Conservation (phyloP, 2,329 filamentous ascomycete genomes). For the Lachnellula willkommii region DNA sequence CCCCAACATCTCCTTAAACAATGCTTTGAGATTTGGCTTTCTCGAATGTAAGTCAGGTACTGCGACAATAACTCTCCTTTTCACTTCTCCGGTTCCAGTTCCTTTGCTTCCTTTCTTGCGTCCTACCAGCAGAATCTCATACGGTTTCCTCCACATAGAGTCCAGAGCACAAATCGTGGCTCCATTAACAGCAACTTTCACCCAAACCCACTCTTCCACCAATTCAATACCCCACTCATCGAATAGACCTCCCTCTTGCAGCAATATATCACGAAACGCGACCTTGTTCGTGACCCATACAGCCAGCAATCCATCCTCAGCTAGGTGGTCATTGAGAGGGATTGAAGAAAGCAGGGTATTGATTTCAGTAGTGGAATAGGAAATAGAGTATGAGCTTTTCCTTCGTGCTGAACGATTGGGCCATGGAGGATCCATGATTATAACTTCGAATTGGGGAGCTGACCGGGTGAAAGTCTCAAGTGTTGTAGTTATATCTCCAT, state of each 20-base stretch:
- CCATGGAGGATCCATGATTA: slow-evolving; percentile 76
- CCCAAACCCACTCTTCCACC: slow-evolving; percentile 70
- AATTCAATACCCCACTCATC: slow-evolving; percentile 60
- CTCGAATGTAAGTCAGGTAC: slow-evolving; percentile 74
- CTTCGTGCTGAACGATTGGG: slow-evolving; percentile 69
- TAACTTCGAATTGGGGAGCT: slow-evolving; percentile 56
- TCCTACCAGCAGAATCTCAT: slow-evolving; percentile 65
- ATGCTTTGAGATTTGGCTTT: slow-evolving; percentile 63
- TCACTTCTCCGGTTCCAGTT: slow-evolving; percentile 23
- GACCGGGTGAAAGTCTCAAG: slow-evolving; percentile 37
- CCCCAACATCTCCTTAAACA: slow-evolving; percentile 54
- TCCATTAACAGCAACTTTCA: slow-evolving; percentile 63
- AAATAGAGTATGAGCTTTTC: slow-evolving; percentile 48
- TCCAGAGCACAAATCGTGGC: slow-evolving; percentile 59
- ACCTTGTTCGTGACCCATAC: slow-evolving; percentile 76
- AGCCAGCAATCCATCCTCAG: slow-evolving; percentile 53
- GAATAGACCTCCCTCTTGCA: slow-evolving; percentile 55
- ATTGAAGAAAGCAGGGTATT: slow-evolving; percentile 46
- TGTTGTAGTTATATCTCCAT: slow-evolving; percentile 43
- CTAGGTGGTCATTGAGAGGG: slow-evolving; percentile 52
- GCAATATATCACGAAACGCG: slow-evolving; percentile 45
- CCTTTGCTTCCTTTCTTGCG: slow-evolving; percentile 1
- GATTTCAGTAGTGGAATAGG: slow-evolving; percentile 40
- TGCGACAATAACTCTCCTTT: slow-evolving; percentile 56
- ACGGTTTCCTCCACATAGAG: slow-evolving; percentile 65